Base-by-base conservation (phyloP, 2,329 filamentous ascomycete genomes). In the Immersiporthe knoxdaviesiana region DNA sequence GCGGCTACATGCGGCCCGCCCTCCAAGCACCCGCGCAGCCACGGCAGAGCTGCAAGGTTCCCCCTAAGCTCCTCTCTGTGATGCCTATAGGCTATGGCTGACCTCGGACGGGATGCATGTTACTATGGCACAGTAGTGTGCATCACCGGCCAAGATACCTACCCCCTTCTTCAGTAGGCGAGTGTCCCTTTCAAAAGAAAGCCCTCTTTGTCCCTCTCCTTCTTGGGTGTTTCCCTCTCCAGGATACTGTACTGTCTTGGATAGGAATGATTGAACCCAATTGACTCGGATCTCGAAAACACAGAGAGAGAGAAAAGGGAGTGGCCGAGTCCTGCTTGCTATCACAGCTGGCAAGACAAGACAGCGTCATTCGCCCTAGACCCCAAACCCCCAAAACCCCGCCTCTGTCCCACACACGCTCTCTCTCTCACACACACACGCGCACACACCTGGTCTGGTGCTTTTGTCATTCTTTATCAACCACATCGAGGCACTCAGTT, bases 1-100 rank as follows among this genome's bases (percentile, higher is more conserved):
- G 56, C 56, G 56, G 56, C 32, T 59, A 59, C 30, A 59, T 21
- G 56, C 56, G 56, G 56, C 56, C 56, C 56, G 56, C 32, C 16
- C 30, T 21, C 32, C 30, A 59, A 16, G 52, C 52, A 37, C n/a
- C n/a, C n/a, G n/a, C n/a, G n/a, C n/a, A 30, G 54, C n/a, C 54
- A 30, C 52, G 24, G 24, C 52, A 30, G n/a, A n/a, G 30, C 56
- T 59, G 56, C 30, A 37, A 37, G 56, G 30, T n/a, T 35, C 56
- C 47, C 11, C 21, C 47, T n/a, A 12, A 30, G 54, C 12, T 24
- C 24, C 24, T n/a, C 10, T 10, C n/a, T 52, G 11, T 52, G 50
- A 12, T 52, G 24, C 2, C n/a, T 32, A 30, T 58, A 35, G 24
- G 1, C n/a, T 32, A 30, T 58, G 8, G 54, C 24, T 58, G 30